phyloP scores from a whole-genome alignment of 306 rosid genomes.

The Cucurbita maxima region DNA sequence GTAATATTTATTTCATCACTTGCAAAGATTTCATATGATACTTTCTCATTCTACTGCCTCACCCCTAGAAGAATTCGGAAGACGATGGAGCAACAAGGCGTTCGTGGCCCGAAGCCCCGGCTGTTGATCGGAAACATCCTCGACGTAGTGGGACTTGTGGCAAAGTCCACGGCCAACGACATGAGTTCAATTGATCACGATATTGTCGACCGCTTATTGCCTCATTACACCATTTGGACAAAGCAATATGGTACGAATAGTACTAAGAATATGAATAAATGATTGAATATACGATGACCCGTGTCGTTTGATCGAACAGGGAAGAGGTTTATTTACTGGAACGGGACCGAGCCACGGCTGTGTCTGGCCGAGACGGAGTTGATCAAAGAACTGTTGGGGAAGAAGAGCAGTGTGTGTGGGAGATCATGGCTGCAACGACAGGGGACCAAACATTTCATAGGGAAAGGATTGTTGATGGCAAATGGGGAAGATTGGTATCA shows the following conservation, averaged over 20 bases:
- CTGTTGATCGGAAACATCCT: constrained; percentile 59
- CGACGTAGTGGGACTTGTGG: constrained; percentile 46
- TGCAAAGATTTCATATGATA: constrained; percentile 31
- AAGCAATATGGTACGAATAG: constrained; percentile 37
- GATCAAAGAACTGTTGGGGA: constrained; percentile 40
- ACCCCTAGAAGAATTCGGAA: constrained; percentile 59
- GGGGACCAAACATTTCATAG: constrained; percentile 49
- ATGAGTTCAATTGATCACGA: constrained; percentile 62
- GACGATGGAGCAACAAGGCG: constrained; percentile 81
- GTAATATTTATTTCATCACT: constrained; percentile 18
- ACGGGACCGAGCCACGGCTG: constrained; percentile 48
- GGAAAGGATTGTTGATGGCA: constrained; percentile 54
- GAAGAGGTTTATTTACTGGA: constrained; percentile 45
- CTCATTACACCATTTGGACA: constrained; percentile 77
- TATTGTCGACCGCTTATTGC: constrained; percentile 69
- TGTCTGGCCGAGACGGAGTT: constrained; percentile 47
- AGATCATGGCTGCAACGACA: constrained; percentile 53
- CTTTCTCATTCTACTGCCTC: constrained; percentile 39
- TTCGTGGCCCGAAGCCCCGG: constrained; percentile 63
- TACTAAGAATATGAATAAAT: too few relatives aligned
- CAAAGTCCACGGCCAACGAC: constrained; percentile 52
- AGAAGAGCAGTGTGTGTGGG: constrained; percentile 37
- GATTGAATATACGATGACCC: background rate
- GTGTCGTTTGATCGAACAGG: constrained; percentile 9
- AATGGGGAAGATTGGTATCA: constrained; percentile 54